These are phyloP conservation scores for Tremellales sp. DNA, from an alignment of 1,284 basidiomycete species.

Conservation along the genomic window DNA sequence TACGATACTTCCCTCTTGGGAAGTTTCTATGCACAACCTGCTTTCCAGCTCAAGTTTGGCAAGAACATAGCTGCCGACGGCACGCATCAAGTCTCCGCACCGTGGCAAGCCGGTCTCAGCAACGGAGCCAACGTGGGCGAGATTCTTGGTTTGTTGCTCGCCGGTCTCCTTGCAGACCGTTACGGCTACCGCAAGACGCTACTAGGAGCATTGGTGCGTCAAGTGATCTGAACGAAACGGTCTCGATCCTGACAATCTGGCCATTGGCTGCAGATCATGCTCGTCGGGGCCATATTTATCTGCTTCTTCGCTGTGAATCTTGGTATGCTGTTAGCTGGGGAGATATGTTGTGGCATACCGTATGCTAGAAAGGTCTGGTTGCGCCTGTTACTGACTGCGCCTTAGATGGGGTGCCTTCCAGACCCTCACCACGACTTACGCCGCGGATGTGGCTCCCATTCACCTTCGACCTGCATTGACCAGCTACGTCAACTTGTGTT, in stretches of 20 bases:
- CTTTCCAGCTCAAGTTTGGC: slow-evolving; percentile 8
- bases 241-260: slow-evolving; percentile 50
- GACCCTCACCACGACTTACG: slow-evolving; percentile 45
- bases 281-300: slow-evolving; percentile 33
- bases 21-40: slow-evolving; percentile 7
- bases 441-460: slow-evolving; percentile 49
- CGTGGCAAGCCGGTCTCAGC: slow-evolving; percentile 1
- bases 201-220: slow-evolving; percentile 22
- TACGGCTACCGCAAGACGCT: slow-evolving; percentile 47
- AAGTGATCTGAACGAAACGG: slow-evolving; percentile 37
- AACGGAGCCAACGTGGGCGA: slow-evolving; percentile 20
- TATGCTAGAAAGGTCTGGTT: slow-evolving; percentile 39
- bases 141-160: slow-evolving; percentile 43
- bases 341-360: slow-evolving; percentile 25
- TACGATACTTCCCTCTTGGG: neutral
- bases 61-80: neutral
- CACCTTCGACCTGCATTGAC: slow-evolving; percentile 37
- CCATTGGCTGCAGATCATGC: slow-evolving; percentile 35
- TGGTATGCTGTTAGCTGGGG: slow-evolving; percentile 22
- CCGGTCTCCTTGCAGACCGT: slow-evolving; percentile 40
- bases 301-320: slow-evolving; percentile 20
- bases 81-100: neutral
- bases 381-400: slow-evolving; percentile 23
- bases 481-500: slow-evolving; percentile 15
- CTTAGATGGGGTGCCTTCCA: slow-evolving; percentile 1